phyloP scores from a whole-genome alignment of 2,329 filamentous ascomycete genomes.

The Sphaerulina musiva region DNA sequence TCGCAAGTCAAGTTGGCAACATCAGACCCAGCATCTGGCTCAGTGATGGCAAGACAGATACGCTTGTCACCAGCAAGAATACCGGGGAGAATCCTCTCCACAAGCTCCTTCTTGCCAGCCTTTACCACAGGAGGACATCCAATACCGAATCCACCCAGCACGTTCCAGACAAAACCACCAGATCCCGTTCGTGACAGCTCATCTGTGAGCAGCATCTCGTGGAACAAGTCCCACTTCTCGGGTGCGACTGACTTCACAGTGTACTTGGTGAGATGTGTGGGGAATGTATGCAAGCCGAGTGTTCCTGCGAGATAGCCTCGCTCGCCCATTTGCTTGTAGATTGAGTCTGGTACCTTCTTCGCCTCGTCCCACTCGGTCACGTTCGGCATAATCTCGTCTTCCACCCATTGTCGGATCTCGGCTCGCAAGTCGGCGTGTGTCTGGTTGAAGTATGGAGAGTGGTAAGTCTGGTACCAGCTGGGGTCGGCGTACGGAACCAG shows the following conservation, averaged over 20 bases:
- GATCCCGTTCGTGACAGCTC: constrained; percentile 84
- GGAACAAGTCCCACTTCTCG: constrained; percentile 97
- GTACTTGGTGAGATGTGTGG: constrained; percentile 64
- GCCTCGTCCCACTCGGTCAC: constrained; percentile 97
- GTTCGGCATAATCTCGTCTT: constrained; percentile 79
- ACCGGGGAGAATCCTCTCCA: constrained; percentile 80
- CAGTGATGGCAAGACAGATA: constrained; percentile 90
- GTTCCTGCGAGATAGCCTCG: constrained; percentile 90
- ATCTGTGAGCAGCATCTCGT: constrained; percentile 92
- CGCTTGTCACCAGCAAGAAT: constrained; percentile 91
- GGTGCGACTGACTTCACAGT: constrained; percentile 69
- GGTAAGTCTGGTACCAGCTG: constrained; percentile 65
- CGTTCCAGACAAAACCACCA: constrained; percentile 93
- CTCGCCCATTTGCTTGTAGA: constrained; percentile 94
- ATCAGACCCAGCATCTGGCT: constrained; percentile 63
- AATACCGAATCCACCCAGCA: constrained; percentile 94
- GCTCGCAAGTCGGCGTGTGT: constrained; percentile 83
- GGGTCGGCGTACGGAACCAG: constrained; percentile 89
- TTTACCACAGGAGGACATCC: constrained; percentile 87
- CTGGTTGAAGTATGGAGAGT: constrained; percentile 95
- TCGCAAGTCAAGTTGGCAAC: constrained; percentile 94
- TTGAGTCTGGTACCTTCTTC: constrained; percentile 75
- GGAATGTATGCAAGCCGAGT: constrained; percentile 70
- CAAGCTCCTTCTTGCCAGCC: constrained; percentile 77
- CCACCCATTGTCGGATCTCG: constrained; percentile 89